phyloP scores from a whole-genome alignment of 2,329 filamentous ascomycete species.

The Aspergillus fumigatus region DNA sequence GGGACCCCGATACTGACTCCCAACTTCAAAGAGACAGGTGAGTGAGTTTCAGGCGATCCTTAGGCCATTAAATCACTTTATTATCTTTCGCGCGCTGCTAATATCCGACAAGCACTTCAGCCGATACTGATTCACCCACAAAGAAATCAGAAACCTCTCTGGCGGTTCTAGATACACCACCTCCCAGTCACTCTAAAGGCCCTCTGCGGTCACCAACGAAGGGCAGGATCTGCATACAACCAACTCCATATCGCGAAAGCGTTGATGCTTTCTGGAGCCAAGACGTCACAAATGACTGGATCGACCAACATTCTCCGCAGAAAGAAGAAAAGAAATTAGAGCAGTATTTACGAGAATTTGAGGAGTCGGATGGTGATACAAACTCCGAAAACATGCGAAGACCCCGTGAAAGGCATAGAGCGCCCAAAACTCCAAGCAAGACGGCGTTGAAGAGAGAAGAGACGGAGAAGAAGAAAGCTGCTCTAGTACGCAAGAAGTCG shows the following conservation, averaged over 20 bases:
- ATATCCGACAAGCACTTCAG: slow-evolving; percentile 7
- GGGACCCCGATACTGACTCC: slow-evolving; percentile 17
- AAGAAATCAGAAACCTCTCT: slow-evolving; percentile 8
- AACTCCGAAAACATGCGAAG: slow-evolving; percentile 15
- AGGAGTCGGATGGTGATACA: slow-evolving; percentile 34
- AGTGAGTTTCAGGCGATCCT: slow-evolving; percentile 13
- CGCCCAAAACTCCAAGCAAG: slow-evolving; percentile 28
- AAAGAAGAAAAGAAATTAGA: slow-evolving; percentile 28
- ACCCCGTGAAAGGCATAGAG: slow-evolving; percentile 3
- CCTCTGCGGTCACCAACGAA: slow-evolving; percentile 48
- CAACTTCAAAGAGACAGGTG: slow-evolving; percentile 15
- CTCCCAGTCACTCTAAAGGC: slow-evolving; percentile 40
- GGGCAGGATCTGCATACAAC: slow-evolving; percentile 40
- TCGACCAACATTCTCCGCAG: slow-evolving; percentile 50
- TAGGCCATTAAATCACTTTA: background rate
- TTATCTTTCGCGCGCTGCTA: slow-evolving; percentile 4
- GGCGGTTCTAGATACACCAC: slow-evolving; percentile 34
- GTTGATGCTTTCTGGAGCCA: slow-evolving; percentile 53
- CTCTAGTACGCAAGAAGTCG: slow-evolving; percentile 40
- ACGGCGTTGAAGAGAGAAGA: slow-evolving; percentile 38
- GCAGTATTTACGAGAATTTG: slow-evolving; percentile 29
- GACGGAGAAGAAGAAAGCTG: slow-evolving; percentile 33
- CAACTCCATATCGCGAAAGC: slow-evolving; percentile 47
- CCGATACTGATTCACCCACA: slow-evolving; percentile 4
- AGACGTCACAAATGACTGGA: slow-evolving; percentile 50